A percentile compares a stretch with the other conserved stretches of the same genome.
Conservation (phyloP, 768 basidiomycete species). For the Tylopilus sp. region DNA sequence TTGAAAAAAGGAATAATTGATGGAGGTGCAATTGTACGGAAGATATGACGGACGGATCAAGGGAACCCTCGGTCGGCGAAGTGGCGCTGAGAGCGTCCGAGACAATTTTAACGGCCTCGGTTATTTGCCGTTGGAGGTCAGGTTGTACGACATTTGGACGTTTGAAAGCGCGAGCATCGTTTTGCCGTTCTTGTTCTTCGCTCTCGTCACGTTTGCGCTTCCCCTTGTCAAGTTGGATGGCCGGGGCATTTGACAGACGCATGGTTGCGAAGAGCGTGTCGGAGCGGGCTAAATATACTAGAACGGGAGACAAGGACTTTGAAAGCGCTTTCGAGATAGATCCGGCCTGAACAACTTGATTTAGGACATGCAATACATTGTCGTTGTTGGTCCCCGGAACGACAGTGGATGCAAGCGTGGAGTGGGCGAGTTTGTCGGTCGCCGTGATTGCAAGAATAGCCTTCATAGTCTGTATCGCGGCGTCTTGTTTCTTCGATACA, state of each 20-base stretch:
- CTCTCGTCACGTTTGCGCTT: constrained; percentile 69
- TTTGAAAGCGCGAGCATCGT: constrained; percentile 36
- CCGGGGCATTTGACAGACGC: constrained; percentile 59
- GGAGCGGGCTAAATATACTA: constrained; percentile 66
- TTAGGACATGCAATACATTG: constrained; percentile 56
- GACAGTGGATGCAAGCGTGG: constrained; percentile 48
- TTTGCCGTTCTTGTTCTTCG: constrained; percentile 30
- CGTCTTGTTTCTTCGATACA: constrained; percentile 47
- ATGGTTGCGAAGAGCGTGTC: constrained; percentile 62
- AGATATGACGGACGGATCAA: constrained; percentile 59
- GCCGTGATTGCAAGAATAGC: constrained; percentile 56
- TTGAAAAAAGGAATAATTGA: constrained; percentile 74
- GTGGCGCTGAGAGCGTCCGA: constrained; percentile 44
- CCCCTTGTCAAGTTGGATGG: constrained; percentile 63
- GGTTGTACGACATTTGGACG: constrained; percentile 43
- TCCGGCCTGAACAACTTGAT: constrained; percentile 44
- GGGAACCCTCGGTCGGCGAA: constrained; percentile 35
- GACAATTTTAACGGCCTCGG: constrained; percentile 58
- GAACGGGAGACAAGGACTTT: constrained; percentile 52
- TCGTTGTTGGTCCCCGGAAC: constrained; percentile 43
- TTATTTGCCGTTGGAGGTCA: constrained; percentile 53
- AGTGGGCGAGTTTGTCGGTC: constrained; percentile 53
- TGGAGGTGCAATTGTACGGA: constrained; percentile 71
- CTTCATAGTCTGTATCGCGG: constrained; percentile 62
- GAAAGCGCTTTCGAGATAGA: constrained; percentile 52